These are phyloP conservation scores for Rhizopogon sp. DNA, from an alignment of 768 basidiomycete genomes.

Conservation along the genomic window DNA sequence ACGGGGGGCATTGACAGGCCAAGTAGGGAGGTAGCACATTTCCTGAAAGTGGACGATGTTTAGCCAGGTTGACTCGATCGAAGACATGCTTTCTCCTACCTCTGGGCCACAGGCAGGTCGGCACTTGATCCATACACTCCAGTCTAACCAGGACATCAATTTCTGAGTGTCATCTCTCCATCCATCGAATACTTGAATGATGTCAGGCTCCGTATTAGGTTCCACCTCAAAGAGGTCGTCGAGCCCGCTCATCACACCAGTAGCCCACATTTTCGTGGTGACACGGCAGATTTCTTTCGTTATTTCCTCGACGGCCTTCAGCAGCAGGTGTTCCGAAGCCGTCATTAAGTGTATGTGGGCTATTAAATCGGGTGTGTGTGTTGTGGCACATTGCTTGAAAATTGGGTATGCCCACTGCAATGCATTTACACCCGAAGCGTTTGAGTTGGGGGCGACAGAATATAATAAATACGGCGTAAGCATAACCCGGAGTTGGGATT, in stretches of 20 bases:
- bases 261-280: constrained; percentile 20
- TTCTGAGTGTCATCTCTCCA: constrained; percentile 6
- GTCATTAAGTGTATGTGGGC: constrained; percentile 14
- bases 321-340: constrained; percentile 22
- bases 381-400: constrained; percentile 26
- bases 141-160: constrained; percentile 17
- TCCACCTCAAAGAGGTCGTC: constrained; percentile 1
- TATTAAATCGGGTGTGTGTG: constrained; percentile 18
- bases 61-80: background rate
- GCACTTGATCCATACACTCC: constrained; percentile 18
- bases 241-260: constrained; percentile 8
- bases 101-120: constrained; percentile 9
- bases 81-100: constrained; percentile 4
- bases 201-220: background rate
- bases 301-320: constrained; percentile 27
- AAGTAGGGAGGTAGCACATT: constrained; percentile 22
- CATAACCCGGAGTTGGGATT: constrained; percentile 18
- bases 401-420: constrained; percentile 25
- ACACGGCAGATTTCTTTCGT: constrained; percentile 42
- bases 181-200: background rate
- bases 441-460: background rate
- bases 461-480: constrained; percentile 6
- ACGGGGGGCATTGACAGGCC: constrained; percentile 8
- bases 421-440: background rate
- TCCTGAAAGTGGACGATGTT: constrained; percentile 7